Conservation (phyloP, 2,329 filamentous ascomycete species). For the Cladophialophora immunda region DNA sequence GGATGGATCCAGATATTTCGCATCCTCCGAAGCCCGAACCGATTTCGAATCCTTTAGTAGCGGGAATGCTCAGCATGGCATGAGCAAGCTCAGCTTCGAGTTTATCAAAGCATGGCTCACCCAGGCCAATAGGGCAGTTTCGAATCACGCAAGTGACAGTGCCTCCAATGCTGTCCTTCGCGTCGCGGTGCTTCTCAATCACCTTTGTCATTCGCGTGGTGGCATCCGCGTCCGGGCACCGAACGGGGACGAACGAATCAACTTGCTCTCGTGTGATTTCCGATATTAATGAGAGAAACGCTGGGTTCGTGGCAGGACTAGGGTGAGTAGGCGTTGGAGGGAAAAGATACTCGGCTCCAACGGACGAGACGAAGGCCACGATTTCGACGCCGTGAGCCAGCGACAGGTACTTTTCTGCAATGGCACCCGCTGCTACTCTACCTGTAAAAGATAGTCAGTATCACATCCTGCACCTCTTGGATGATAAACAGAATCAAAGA, state of each 20-base stretch:
- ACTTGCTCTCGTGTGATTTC: slow-evolving; percentile 78
- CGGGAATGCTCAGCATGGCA: slow-evolving; percentile 94
- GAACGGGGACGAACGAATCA: slow-evolving; percentile 83
- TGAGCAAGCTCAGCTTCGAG: slow-evolving; percentile 90
- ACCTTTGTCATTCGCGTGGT: slow-evolving; percentile 77
- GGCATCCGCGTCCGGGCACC: slow-evolving; percentile 77
- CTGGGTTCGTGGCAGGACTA: slow-evolving; percentile 71
- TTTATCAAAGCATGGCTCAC: slow-evolving; percentile 96
- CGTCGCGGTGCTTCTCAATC: slow-evolving; percentile 80
- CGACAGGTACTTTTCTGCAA: slow-evolving; percentile 90
- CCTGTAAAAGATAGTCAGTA: slow-evolving; percentile 52
- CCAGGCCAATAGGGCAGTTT: slow-evolving; percentile 83
- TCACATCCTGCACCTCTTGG: background rate
- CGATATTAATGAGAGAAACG: slow-evolving; percentile 77
- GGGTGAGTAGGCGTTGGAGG: slow-evolving; percentile 38
- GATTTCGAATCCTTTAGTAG: slow-evolving; percentile 94
- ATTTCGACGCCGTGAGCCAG: slow-evolving; percentile 88
- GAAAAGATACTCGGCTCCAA: slow-evolving; percentile 81
- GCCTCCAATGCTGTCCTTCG: slow-evolving; percentile 88
- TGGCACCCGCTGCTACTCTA: slow-evolving; percentile 87
- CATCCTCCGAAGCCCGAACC: slow-evolving; percentile 91
- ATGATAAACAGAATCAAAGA: background rate
- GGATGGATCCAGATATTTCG: slow-evolving; percentile 83
- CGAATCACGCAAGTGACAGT: slow-evolving; percentile 94
- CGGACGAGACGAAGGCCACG: slow-evolving; percentile 85